Evolutionary conservation across 495 filamentous ascomycete genomes (phyloP), one percentile per base, ranked within the genome.

Genomic region (Evansstolkia leycettana): DNA sequence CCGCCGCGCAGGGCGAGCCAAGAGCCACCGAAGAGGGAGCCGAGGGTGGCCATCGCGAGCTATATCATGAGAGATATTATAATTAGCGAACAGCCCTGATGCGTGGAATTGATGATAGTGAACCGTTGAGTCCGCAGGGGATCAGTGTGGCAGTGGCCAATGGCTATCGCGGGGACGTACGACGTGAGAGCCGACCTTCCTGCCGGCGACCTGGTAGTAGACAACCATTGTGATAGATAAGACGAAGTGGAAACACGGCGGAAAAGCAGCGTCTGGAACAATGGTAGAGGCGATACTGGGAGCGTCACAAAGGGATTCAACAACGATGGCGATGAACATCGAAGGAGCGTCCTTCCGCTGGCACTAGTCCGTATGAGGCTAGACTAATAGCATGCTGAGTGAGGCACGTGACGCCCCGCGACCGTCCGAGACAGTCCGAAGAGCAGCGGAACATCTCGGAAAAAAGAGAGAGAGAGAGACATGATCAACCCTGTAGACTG

Each of bases 131-230:
- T 20, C 15, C 14, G 19, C 17, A 37, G 15, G n/a, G 13, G 31
- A 19, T n/a, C 13, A 29, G 11, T n/a, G 11, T 29, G 27, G 27
- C 20, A 23, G 9, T 9, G 9, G 9, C n/a, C 4, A 29, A 19
- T 19, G 13, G 30, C 7, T 5, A 17, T 7, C 9, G 30, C 15
- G 38, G 30, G 31, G 34, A 82, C 86, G 53, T 75, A 98, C 89
- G 57, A 80, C 65, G 69, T 95, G 90, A 34, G 90, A 93, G 65
- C 82, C 86, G 70, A 98, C 70, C 65, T 94, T 76, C 56, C 76
- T 80, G 71, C 89, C 90, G 64, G 80, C 70, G 54, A 95, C 68
- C 45, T 67, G 76, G 76, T 94, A 95, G 55, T 73, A 75, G 52
- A 66, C 71, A 55, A 87, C 85, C 89, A 96, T 96, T 45, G 66